Evolutionary conservation across 495 filamentous ascomycete genomes (phyloP), one percentile per base, ranked within the genome.

Genomic region (Aspergillus carlsbadensis): DNA sequence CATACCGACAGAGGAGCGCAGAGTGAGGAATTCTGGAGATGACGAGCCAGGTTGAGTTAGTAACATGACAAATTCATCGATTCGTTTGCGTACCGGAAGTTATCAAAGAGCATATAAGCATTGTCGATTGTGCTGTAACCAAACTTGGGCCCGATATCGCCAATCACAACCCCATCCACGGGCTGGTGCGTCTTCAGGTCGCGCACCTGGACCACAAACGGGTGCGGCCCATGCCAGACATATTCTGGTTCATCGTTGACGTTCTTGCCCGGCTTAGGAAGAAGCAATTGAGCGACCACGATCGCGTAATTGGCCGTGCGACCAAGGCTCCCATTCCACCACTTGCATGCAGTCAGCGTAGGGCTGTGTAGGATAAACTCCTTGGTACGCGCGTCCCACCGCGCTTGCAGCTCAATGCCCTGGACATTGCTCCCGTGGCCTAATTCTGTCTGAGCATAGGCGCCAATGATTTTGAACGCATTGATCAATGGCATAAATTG

Each of bases 251-350:
- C 26, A 8, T 8, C 26, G 3, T 29, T 3, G 8, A 8, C 26
- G 26, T 14, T 52, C 59, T 35, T 13, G 44, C 3, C 56, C 4
- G 44, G 26, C 14, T 69, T 63, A 7, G 76, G 78, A n/a, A 79
- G 59, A 17, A 78, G 54, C 5, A 81, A 52, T 42, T 79, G 77
- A 1, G 77, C 77, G 11, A 49, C 58, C n/a, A 60, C 53, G 14
- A 59, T 50, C 5, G 51, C 57, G 50, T 56, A 58, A 17, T 70
- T 70, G 1, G 77, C 76, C 15, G 73, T 73, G 0, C 74, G 63
- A 1, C 78, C 78, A 56, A 80, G 62, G 7, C 66, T 64, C 4
- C 78, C 78, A 60, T 79, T 78, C 78, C 77, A 79, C 75, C 76
- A 79, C 61, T 81, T 81, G 42, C 71, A 75, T 2, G 77, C 71